Evolutionary conservation across 345 rosid genomes (phyloP).

Genomic region (Pugionium cornutum): DNA sequence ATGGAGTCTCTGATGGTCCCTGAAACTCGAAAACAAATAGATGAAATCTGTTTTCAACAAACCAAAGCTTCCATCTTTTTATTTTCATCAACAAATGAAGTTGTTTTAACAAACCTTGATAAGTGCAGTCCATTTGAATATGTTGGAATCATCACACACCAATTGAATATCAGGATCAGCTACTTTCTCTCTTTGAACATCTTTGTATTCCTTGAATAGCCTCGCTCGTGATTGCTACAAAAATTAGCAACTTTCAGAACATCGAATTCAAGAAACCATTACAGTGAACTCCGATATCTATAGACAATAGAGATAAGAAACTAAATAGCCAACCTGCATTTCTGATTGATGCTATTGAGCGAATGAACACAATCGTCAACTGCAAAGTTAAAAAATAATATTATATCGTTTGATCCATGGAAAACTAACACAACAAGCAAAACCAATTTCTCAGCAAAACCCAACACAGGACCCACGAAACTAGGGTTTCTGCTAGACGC

Average conservation of each 20-base stretch:
- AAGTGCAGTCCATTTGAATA: conserved; percentile 98
- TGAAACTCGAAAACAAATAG: conserved; percentile 36
- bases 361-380: conserved; percentile 8
- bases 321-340: conserved; percentile 1
- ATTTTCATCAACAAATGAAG: background rate
- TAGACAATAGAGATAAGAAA: background rate
- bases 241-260: background rate
- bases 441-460: conserved; percentile 8
- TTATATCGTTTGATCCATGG: background rate
- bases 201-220: conserved; percentile 95
- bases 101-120: conserved; percentile 60
- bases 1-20: conserved; percentile 99
- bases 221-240: conserved; percentile 90
- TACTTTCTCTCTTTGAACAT: conserved; percentile 87
- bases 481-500: background rate
- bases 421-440: background rate
- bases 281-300: background rate
- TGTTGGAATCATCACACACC: conserved; percentile 92
- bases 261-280: background rate
- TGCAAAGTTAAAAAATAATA: conserved; percentile 10
- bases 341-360: conserved; percentile 10
- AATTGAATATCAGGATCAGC: conserved; percentile 95
- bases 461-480: background rate
- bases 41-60: background rate
- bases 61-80: conserved; percentile 6